Evolutionary conservation across 2,329 filamentous ascomycete genomes (phyloP), one percentile per base, ranked within the genome.

Genomic region (Fusarium verrucosum): DNA sequence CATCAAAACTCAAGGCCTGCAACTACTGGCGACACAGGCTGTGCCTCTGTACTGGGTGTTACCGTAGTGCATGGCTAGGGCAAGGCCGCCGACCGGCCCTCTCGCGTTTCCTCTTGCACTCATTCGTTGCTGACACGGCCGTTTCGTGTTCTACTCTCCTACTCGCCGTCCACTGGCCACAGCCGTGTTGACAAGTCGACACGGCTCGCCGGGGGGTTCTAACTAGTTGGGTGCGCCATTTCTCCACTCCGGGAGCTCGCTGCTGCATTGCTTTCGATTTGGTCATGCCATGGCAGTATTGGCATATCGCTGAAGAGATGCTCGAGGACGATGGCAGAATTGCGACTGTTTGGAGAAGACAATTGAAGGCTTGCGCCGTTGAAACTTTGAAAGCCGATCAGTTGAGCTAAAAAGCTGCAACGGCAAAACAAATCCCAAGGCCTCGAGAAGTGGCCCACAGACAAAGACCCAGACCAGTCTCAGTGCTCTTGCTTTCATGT

Each of bases 151-250:
- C 53, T 64, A 50, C 53, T 41, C 47, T 66, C 46, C 49, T 38
- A 51, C 53, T 63, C 47, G 63, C 26, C 45, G 17, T 51, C 36
- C 43, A 53, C 50, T 58, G 60, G 28, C 47, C 52, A 66, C 57
- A 66, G 62, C 66, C 54, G 53, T 69, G 38, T 58, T 57, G 62
- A 68, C 66, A 69, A 71, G 64, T 66, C 52, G 53, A 67, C 52
- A 61, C 41, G 20, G 59, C 59, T 50, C 47, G 58, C 53, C 57
- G 62, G 58, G 50, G 44, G 42, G 58, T 47, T n/a, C n/a, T n/a
- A n/a, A n/a, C n/a, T 36, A 70, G 51, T 44, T 66, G 65, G 65
- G 65, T 67, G 67, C 62, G 65, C 69, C 69, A 69, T 69, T 62
- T 44, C 65, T 72, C 66, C 69, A 72, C 69, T 37, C 50, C 28